phyloP scores from a whole-genome alignment of 2,329 filamentous ascomycete species.

The Xylogone sp. region DNA sequence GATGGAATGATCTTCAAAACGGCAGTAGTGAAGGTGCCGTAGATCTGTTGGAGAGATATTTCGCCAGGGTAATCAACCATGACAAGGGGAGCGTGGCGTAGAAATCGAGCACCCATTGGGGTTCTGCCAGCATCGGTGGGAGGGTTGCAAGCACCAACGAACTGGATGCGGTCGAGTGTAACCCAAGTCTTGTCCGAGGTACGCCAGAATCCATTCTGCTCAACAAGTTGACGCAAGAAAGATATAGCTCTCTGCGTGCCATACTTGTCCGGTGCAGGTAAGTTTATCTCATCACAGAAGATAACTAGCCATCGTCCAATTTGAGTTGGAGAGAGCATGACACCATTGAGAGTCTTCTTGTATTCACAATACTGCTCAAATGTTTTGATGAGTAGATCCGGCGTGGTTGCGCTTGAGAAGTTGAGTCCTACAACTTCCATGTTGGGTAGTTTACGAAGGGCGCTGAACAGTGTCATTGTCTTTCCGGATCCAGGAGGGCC shows the following conservation, averaged over 20 bases:
- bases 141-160: slow-evolving; percentile 97
- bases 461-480: slow-evolving; percentile 99
- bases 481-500: slow-evolving; percentile 98
- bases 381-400: slow-evolving; percentile 96
- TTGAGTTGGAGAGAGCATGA: slow-evolving; percentile 92
- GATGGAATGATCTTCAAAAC: slow-evolving; percentile 95
- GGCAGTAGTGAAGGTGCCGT: slow-evolving; percentile 95
- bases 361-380: slow-evolving; percentile 99
- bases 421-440: slow-evolving; percentile 99
- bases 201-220: slow-evolving; percentile 99
- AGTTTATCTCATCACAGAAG: slow-evolving; percentile 99
- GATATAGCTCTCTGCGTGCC: slow-evolving; percentile 96
- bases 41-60: slow-evolving; percentile 91
- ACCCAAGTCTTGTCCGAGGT: slow-evolving; percentile 98
- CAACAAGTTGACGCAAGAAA: slow-evolving; percentile 93
- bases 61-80: slow-evolving; percentile 99
- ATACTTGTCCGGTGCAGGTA: slow-evolving; percentile 96
- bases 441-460: slow-evolving; percentile 91
- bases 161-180: slow-evolving; percentile 94
- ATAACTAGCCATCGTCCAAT: slow-evolving; percentile 97
- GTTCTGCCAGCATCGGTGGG: slow-evolving; percentile 97
- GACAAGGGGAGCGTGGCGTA: slow-evolving; percentile 94
- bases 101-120: slow-evolving; percentile 86
- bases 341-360: slow-evolving; percentile 95
- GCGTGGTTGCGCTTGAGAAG: slow-evolving; percentile 97